Evolutionary conservation across 140 eudicot genomes (phyloP).

Genomic region (Erigeron philadelphicus): DNA sequence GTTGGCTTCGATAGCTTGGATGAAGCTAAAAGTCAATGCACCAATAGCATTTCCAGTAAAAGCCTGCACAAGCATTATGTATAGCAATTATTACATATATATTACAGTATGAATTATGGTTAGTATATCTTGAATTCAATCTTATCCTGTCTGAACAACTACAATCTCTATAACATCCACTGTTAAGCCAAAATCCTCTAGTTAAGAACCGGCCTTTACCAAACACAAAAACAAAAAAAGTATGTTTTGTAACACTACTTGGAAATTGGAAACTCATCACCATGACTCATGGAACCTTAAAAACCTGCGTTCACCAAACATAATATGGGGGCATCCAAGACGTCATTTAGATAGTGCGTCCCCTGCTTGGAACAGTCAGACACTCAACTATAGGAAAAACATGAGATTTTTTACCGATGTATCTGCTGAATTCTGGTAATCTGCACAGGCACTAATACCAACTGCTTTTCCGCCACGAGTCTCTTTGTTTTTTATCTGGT

Average conservation of each 20-base stretch:
- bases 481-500: slow-evolving; percentile 40
- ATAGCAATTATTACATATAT: neutral
- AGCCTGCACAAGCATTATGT: slow-evolving; percentile 34
- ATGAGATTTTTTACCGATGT: slow-evolving; percentile 38
- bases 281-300: no score
- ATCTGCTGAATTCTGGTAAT: slow-evolving; percentile 47
- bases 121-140: neutral
- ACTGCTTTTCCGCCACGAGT: slow-evolving; percentile 61
- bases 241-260: neutral
- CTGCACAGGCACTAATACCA: slow-evolving; percentile 65
- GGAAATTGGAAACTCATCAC: no score
- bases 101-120: no score
- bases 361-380: no score
- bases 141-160: neutral
- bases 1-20: slow-evolving; percentile 48
- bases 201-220: no score
- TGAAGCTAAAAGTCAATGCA: slow-evolving; percentile 69
- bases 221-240: neutral
- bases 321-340: no score
- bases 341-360: no score
- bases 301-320: no score
- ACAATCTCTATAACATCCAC: no score
- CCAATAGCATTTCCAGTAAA: slow-evolving; percentile 57
- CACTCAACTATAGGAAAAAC: neutral
- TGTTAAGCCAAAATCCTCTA: neutral